Base-by-base conservation (phyloP, 163 green algal genomes). In the Scenedesmus sp. region DNA sequence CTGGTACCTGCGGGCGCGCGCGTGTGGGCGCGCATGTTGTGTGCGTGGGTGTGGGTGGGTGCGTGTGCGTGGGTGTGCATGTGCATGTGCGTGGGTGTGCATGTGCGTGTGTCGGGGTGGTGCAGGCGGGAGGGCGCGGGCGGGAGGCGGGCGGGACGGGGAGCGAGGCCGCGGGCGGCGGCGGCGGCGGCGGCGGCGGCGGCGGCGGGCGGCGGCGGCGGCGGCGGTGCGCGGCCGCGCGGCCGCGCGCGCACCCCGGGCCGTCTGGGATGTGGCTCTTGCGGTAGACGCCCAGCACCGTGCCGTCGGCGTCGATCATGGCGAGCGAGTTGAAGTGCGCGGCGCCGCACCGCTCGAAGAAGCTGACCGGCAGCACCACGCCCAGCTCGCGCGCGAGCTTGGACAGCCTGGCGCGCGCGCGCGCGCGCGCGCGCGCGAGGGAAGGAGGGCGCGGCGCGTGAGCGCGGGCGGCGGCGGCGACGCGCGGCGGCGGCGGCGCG, bases 261-360 rank as follows among this genome's bases (percentile, higher is more conserved):
- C 93, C 93, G 51, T 97, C 91, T 24, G 93, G 93, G 9, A 97
- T 97, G 85, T 97, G 93, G 0, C 75, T 88, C 83, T 97, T 97
- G 70, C 93, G 89, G 85, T 97, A 97, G 33, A 89, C 63, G 0
- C 90, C 92, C 56, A 93, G 80, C 2, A 91, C 56, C 1, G n/a
- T 63, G 11, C 93, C 93, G 50, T 97, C 88, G 0, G 93, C 90
- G 58, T 97, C 93, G 17, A 92, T 78, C 45, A 97, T 77, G 4
- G 87, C 91, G 4, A 96, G 31, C 0, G 84, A 89, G 78, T 97
- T 97, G 90, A 94, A 97, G 78, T 89, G 77, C 0, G 84, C 85
- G 24, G 92, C 87, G 82, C 89, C 87, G n/a, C 78, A 80, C 0
- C 77, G 73, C 78, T 96, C 92, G 39, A 94, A 96, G 74, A 96